Evolutionary conservation across 352 stramenopile genomes (phyloP).

Genomic region (Phytophthora pinifolia): DNA sequence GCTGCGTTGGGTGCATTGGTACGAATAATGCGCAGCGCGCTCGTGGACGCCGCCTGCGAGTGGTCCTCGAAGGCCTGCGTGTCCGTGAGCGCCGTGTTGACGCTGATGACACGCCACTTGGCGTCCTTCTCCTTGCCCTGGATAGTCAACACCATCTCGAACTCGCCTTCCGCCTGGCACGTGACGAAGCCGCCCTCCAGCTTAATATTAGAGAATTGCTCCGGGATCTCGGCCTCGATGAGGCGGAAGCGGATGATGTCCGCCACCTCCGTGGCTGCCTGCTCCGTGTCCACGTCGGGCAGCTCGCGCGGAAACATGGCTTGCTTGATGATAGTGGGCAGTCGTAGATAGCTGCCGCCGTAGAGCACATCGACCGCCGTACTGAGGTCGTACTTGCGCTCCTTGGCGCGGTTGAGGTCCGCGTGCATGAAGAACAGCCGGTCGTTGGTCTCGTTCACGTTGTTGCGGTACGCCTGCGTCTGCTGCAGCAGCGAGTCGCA

Average conservation of each 20-base stretch:
- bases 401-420: conserved; percentile 78
- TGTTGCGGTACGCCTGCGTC: conserved; percentile 65
- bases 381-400: conserved; percentile 79
- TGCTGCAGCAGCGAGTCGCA: conserved; percentile 65
- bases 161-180: conserved; percentile 73
- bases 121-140: conserved; percentile 75
- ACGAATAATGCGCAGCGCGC: conserved; percentile 73
- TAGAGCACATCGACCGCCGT: conserved; percentile 83
- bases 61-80: conserved; percentile 54
- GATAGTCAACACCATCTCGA: conserved; percentile 85
- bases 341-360: conserved; percentile 69
- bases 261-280: conserved; percentile 61
- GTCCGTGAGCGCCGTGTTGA: conserved; percentile 78
- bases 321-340: conserved; percentile 75
- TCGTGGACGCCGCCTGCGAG: conserved; percentile 58
- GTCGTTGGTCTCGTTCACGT: conserved; percentile 83
- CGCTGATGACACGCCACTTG: conserved; percentile 78
- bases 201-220: conserved; percentile 79
- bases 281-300: conserved; percentile 56
- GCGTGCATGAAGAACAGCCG: conserved; percentile 86
- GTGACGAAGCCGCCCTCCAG: conserved; percentile 79
- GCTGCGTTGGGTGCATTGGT: conserved; percentile 64
- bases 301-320: conserved; percentile 71
- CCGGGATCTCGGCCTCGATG: conserved; percentile 77
- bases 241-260: conserved; percentile 84